phyloP scores from a whole-genome alignment of 352 stramenopile genomes.

The Pythium aristosporum region DNA sequence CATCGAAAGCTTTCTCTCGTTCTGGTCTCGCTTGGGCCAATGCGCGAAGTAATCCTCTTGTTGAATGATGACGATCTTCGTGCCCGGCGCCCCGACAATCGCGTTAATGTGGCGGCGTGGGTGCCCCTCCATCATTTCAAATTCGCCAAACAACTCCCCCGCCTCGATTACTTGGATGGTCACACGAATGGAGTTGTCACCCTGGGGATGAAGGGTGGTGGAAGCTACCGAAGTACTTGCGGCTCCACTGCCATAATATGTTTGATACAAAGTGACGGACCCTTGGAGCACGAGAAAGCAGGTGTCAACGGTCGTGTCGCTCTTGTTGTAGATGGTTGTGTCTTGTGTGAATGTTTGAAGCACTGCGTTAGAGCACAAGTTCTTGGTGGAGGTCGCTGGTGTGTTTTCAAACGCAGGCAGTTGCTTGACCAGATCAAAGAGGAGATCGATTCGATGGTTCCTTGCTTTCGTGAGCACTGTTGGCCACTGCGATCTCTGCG shows the following conservation, averaged over 20 bases:
- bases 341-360: slow-evolving; percentile 35
- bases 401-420: slow-evolving; percentile 36
- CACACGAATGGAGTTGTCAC: slow-evolving; percentile 26
- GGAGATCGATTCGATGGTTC: slow-evolving; percentile 36
- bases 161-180: slow-evolving; percentile 29
- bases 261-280: slow-evolving; percentile 37
- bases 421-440: slow-evolving; percentile 34
- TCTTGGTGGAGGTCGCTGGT: slow-evolving; percentile 17
- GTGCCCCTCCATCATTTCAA: slow-evolving; percentile 34
- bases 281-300: slow-evolving; percentile 46
- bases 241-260: slow-evolving; percentile 12
- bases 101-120: slow-evolving; percentile 34
- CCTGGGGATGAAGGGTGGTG: background rate
- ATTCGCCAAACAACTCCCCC: slow-evolving; percentile 50
- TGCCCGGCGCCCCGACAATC: slow-evolving; percentile 17
- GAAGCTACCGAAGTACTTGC: background rate
- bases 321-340: slow-evolving; percentile 34
- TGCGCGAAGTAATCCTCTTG: slow-evolving; percentile 33
- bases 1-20: slow-evolving; percentile 35
- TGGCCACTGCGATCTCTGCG: slow-evolving; percentile 35
- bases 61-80: slow-evolving; percentile 40
- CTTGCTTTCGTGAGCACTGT: slow-evolving; percentile 34
- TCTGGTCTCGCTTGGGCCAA: slow-evolving; percentile 31
- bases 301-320: slow-evolving; percentile 26
- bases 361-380: slow-evolving; percentile 34